Evolutionary conservation across 2,329 filamentous ascomycete genomes (phyloP).

Genomic region (Penicillium sp.): DNA sequence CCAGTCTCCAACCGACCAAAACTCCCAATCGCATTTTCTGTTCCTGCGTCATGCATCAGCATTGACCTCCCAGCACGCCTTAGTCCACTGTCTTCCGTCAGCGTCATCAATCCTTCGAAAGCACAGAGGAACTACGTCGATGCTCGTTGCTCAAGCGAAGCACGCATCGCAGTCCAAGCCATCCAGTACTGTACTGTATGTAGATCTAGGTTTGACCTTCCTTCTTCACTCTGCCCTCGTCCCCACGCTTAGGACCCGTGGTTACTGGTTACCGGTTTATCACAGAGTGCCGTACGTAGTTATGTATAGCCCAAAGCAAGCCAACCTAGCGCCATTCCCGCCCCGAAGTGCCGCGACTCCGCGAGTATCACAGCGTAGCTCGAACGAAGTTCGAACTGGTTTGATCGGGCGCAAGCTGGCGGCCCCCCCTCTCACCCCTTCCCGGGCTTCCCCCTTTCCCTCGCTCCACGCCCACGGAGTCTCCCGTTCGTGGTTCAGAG

Average conservation of each 20-base stretch:
- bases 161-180: background rate
- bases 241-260: background rate
- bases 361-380: background rate
- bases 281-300: background rate
- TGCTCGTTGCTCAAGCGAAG: background rate
- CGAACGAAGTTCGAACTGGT: background rate
- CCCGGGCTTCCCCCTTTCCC: background rate
- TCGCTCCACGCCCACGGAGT: too few species aligned
- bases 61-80: background rate
- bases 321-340: background rate
- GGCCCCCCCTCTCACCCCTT: background rate
- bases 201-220: background rate
- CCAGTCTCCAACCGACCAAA: background rate
- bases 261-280: background rate
- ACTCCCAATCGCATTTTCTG: background rate
- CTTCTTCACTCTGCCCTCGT: background rate
- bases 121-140: background rate
- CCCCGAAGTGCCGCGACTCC: background rate
- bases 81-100: background rate
- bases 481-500: background rate
- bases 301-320: background rate
- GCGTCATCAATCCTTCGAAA: background rate
- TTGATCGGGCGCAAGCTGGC: background rate
- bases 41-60: slow-evolving; percentile 1
- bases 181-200: background rate